phyloP scores from a whole-genome alignment of 805 yeast species.

The Saccharomycopsis selenospora region DNA sequence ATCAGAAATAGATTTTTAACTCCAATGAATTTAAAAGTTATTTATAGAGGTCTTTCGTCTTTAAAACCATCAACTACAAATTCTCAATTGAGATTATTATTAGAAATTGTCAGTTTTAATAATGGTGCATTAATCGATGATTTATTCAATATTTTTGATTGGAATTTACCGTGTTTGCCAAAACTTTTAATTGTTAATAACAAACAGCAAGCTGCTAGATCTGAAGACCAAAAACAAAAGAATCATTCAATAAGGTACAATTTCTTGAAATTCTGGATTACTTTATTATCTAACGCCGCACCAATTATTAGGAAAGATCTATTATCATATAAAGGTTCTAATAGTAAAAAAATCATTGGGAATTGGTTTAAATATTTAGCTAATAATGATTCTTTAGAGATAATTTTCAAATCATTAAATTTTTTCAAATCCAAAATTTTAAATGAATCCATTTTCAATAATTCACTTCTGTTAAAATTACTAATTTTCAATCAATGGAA shows the following conservation, averaged over 20 bases:
- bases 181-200: slow-evolving; percentile 51
- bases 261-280: slow-evolving; percentile 56
- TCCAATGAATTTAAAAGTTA: slow-evolving; percentile 42
- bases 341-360: slow-evolving; percentile 50
- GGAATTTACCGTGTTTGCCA: slow-evolving; percentile 52
- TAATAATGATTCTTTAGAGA: slow-evolving; percentile 43
- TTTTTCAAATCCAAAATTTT: slow-evolving; percentile 47
- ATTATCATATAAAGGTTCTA: slow-evolving; percentile 29
- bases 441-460: slow-evolving; percentile 53
- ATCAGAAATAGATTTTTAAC: slow-evolving; percentile 47
- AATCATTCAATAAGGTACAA: slow-evolving; percentile 46
- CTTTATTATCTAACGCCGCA: slow-evolving; percentile 42
- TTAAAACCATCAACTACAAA: slow-evolving; percentile 51
- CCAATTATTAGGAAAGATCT: slow-evolving; percentile 59
- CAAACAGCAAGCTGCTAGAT: slow-evolving; percentile 29
- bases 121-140: slow-evolving; percentile 47
- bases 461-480: slow-evolving; percentile 51
- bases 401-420: slow-evolving; percentile 35
- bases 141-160: slow-evolving; percentile 61
- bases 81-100: slow-evolving; percentile 54
- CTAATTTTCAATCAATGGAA: slow-evolving; percentile 74
- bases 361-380: slow-evolving; percentile 60
- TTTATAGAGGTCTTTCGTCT: slow-evolving; percentile 61
- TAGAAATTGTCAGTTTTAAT: slow-evolving; percentile 42
- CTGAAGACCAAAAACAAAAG: slow-evolving; percentile 34